Evolutionary conservation across 2,329 filamentous ascomycete genomes (phyloP).

Genomic region (Fusarium humuli): DNA sequence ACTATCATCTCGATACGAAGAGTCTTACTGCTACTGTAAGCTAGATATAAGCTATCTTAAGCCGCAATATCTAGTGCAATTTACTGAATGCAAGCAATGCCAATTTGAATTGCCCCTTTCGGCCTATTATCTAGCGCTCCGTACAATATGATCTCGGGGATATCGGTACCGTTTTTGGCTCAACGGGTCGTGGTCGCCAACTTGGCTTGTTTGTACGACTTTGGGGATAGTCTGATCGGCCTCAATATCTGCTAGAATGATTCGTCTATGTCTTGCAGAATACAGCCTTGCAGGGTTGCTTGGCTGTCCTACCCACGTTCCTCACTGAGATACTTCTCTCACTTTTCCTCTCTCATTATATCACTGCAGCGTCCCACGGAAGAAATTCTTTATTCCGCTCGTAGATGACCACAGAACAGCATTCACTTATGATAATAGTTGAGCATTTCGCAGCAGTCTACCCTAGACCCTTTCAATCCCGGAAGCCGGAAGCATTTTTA

Average conservation of each 20-base stretch:
- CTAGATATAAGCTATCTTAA: not conserved
- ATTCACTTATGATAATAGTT: not conserved
- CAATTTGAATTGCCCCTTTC: not conserved
- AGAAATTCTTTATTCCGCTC: not conserved
- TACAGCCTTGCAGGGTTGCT: not conserved
- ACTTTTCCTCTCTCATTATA: not conserved
- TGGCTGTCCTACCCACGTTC: not conserved
- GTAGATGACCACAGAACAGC: not conserved
- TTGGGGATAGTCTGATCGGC: not conserved
- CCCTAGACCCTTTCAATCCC: not conserved
- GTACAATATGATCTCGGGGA: too few species aligned
- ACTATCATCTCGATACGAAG: not conserved
- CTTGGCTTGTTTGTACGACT: not conserved
- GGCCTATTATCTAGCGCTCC: not conserved
- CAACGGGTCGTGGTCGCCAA: not conserved
- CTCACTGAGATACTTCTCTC: not conserved
- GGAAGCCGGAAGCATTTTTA: conserved; percentile 14
- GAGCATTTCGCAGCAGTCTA: not conserved
- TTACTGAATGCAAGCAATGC: not conserved
- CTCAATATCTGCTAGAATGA: not conserved
- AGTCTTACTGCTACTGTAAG: not conserved
- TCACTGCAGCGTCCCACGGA: not conserved
- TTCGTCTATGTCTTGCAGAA: not conserved
- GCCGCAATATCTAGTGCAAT: not conserved
- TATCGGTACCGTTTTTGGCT: not conserved